Evolutionary conservation across 2,329 filamentous ascomycete species (phyloP).

Genomic region (Zelopaecilomyces penicillatus): DNA sequence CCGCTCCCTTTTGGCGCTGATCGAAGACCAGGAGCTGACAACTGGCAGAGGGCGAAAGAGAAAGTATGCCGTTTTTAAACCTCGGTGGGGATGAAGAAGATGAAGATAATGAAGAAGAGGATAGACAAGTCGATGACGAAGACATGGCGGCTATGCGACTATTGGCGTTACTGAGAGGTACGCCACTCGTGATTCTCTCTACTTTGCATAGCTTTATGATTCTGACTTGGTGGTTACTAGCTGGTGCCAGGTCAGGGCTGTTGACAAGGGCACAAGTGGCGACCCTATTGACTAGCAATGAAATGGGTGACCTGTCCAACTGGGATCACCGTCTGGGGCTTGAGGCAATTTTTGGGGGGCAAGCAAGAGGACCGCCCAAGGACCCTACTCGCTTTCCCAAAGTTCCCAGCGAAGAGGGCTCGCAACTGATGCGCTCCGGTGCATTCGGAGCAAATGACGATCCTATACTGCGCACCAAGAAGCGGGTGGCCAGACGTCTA

Average conservation of each 20-base stretch:
- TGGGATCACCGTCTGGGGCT: no score
- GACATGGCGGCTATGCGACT: constrained; percentile 24
- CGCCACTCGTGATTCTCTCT: neutral
- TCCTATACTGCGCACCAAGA: constrained; percentile 38
- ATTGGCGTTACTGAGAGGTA: constrained; percentile 24
- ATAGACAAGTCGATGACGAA: constrained; percentile 16
- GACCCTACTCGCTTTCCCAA: constrained; percentile 64
- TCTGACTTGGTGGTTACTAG: neutral
- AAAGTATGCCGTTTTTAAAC: no score
- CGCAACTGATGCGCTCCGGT: constrained; percentile 72
- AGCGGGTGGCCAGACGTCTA: constrained; percentile 60
- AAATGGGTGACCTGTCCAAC: constrained; percentile 28
- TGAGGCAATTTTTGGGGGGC: neutral
- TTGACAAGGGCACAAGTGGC: constrained; percentile 31
- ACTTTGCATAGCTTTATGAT: neutral
- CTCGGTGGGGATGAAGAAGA: constrained; percentile 14
- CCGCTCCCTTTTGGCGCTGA: neutral
- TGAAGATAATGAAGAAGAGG: constrained; percentile 17
- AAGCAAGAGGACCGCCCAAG: constrained; percentile 21
- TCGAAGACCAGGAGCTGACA: no score
- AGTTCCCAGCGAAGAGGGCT: constrained; percentile 71
- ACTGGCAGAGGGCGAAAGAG: no score
- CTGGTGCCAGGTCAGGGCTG: constrained; percentile 15
- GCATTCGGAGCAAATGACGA: constrained; percentile 64
- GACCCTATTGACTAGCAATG: constrained; percentile 30